These are phyloP conservation scores for Aspergillus quadricinctus DNA, from an alignment of 2,329 filamentous ascomycete genomes.

Conservation along the genomic window DNA sequence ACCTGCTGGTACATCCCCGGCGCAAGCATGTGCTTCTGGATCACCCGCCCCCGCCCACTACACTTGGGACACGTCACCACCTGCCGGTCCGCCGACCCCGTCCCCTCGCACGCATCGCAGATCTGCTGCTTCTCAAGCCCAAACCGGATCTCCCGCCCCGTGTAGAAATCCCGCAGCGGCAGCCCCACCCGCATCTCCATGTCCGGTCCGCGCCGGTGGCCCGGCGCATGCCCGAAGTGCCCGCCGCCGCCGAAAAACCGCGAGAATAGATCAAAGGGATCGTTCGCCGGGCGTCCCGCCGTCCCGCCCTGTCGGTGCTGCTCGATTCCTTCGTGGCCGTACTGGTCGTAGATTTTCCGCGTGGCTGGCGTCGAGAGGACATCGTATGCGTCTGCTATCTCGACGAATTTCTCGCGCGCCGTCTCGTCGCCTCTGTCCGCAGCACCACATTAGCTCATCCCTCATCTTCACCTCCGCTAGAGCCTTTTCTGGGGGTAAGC, in stretches of 20 bases:
- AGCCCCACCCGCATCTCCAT: conserved; percentile 81
- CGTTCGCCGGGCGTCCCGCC: conserved; percentile 57
- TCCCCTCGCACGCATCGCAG: conserved; percentile 85
- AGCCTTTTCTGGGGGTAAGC: conserved; percentile 27
- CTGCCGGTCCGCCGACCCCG: conserved; percentile 74
- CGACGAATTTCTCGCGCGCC: conserved; percentile 86
- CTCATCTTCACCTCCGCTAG: too few relatives aligned
- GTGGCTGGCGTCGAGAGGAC: conserved; percentile 73
- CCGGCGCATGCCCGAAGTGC: conserved; percentile 69
- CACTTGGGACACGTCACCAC: conserved; percentile 78
- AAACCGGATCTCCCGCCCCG: conserved; percentile 3
- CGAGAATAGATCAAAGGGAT: conserved; percentile 94
- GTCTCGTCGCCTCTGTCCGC: conserved; percentile 63
- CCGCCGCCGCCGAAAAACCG: conserved; percentile 93
- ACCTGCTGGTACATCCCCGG: conserved; percentile 99
- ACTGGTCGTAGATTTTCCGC: conserved; percentile 87
- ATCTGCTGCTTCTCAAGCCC: conserved; percentile 91
- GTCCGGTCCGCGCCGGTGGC: conserved; percentile 77
- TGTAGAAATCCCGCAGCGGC: conserved; percentile 57
- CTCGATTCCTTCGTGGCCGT: conserved; percentile 86
- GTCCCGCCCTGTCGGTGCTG: conserved; percentile 71
- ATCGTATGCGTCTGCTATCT: conserved; percentile 93
- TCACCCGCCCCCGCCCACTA: conserved; percentile 72
- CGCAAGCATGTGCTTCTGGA: conserved; percentile 87
- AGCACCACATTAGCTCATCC: too few relatives aligned